Evolutionary conservation across 768 basidiomycete genomes (phyloP).

Genomic region (Mycena filopes): DNA sequence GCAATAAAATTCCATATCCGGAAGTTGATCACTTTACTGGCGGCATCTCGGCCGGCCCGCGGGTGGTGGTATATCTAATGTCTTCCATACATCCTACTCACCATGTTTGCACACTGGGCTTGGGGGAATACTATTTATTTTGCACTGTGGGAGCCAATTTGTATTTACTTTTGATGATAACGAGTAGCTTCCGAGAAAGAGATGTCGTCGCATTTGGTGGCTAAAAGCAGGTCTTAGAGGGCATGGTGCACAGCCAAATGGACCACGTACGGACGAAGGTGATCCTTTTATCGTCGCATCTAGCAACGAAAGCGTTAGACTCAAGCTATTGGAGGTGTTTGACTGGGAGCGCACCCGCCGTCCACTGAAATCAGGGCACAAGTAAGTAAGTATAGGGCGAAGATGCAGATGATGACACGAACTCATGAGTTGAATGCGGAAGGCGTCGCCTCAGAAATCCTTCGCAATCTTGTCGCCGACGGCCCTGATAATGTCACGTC

Average conservation of each 20-base stretch:
- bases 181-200: too few relatives aligned
- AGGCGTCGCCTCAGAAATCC: constrained; percentile 74
- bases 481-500: constrained; percentile 50
- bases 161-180: too few relatives aligned
- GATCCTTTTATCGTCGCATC: constrained; percentile 67
- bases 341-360: constrained; percentile 44
- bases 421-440: constrained; percentile 73
- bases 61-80: too few relatives aligned
- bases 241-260: background rate
- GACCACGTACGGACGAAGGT: constrained; percentile 65
- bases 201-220: constrained; percentile 73
- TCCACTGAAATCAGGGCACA: too few relatives aligned
- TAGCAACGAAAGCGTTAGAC: constrained; percentile 34
- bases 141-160: too few relatives aligned
- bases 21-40: too few relatives aligned
- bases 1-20: too few relatives aligned
- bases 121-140: too few relatives aligned
- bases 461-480: constrained; percentile 74
- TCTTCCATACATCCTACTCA: too few relatives aligned
- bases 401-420: constrained; percentile 32
- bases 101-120: too few relatives aligned
- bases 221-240: constrained; percentile 40
- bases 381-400: too few relatives aligned
- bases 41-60: too few relatives aligned
- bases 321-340: background rate